Conservation (phyloP, 345 rosid species). For the Brassica nigra region DNA sequence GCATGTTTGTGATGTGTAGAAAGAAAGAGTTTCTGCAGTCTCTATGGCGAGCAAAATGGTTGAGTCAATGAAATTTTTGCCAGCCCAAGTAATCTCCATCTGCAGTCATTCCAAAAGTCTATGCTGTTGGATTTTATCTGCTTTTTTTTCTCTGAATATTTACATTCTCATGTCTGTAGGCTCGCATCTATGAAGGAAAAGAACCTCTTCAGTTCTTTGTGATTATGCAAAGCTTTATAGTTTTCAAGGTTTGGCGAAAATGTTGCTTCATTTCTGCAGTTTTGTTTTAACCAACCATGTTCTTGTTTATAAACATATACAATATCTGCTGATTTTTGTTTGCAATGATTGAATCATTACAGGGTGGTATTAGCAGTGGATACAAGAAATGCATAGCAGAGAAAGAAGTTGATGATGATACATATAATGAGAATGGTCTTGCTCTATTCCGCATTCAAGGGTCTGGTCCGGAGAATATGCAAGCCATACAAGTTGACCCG, state of each 20-base stretch:
- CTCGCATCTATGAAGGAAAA: slow-evolving; percentile 84
- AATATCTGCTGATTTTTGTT: neutral
- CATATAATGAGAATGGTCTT: slow-evolving; percentile 72
- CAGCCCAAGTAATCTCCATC: slow-evolving; percentile 67
- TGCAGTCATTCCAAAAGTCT: neutral
- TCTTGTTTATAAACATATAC: neutral
- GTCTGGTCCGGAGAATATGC: slow-evolving; percentile 98
- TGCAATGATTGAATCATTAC: neutral
- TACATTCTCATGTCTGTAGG: slow-evolving; percentile 53
- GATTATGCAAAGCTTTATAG: slow-evolving; percentile 87
- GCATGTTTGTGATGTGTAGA: slow-evolving; percentile 49
- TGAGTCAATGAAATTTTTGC: slow-evolving; percentile 82
- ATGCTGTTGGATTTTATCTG: slow-evolving; percentile 1
- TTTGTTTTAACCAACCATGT: neutral
- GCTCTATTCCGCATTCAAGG: slow-evolving; percentile 96
- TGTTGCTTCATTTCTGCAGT: slow-evolving; percentile 9
- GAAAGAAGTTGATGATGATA: slow-evolving; percentile 75
- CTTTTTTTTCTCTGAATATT: slow-evolving; percentile 22
- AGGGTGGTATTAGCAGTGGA: slow-evolving; percentile 89
- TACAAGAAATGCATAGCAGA: slow-evolving; percentile 78
- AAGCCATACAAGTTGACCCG: slow-evolving; percentile 95
- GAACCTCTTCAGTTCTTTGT: slow-evolving; percentile 90
- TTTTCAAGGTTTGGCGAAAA: slow-evolving; percentile 70
- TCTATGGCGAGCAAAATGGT: slow-evolving; percentile 83
- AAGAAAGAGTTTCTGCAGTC: slow-evolving; percentile 77